Conservation (phyloP, 768 basidiomycete genomes). For the Saitozyma sp. region DNA sequence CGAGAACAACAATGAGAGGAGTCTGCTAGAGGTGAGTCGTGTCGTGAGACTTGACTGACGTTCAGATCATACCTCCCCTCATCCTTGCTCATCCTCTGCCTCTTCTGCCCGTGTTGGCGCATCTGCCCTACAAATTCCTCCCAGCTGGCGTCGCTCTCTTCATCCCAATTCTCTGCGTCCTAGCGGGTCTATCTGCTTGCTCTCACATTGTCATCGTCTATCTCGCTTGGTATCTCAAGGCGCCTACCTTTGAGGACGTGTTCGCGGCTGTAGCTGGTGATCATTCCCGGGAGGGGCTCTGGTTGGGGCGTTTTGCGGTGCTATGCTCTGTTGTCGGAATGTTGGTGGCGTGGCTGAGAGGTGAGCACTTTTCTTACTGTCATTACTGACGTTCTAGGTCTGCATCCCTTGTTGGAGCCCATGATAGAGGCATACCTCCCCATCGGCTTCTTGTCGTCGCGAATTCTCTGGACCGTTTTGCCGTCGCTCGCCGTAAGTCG, state of each 20-base stretch:
- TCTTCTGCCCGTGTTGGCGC: constrained; percentile 43
- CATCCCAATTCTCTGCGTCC: constrained; percentile 43
- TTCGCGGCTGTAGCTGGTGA: constrained; percentile 34
- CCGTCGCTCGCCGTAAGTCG: constrained; percentile 31
- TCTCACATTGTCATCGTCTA: constrained; percentile 51
- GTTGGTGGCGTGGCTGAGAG: constrained; percentile 42
- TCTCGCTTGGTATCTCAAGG: constrained; percentile 51
- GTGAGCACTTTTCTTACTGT: constrained; percentile 27
- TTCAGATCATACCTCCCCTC: constrained; percentile 47
- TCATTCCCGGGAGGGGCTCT: constrained; percentile 35
- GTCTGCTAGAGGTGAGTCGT: constrained; percentile 37
- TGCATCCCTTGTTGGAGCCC: constrained; percentile 41
- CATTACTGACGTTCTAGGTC: constrained; percentile 24
- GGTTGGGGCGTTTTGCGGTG: constrained; percentile 36
- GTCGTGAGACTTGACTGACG: neutral
- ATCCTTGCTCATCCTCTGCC: constrained; percentile 48
- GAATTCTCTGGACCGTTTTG: constrained; percentile 40
- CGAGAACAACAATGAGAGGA: constrained; percentile 27
- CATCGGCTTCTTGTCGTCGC: constrained; percentile 27
- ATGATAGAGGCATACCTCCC: constrained; percentile 34
- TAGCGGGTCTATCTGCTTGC: constrained; percentile 43
- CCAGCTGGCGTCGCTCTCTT: constrained; percentile 50
- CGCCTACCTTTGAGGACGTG: constrained; percentile 48
- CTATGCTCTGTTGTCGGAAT: constrained; percentile 34
- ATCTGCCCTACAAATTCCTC: constrained; percentile 47